Base-by-base conservation (phyloP, 2,329 filamentous ascomycete genomes). In the Ophiostoma ulmi region DNA sequence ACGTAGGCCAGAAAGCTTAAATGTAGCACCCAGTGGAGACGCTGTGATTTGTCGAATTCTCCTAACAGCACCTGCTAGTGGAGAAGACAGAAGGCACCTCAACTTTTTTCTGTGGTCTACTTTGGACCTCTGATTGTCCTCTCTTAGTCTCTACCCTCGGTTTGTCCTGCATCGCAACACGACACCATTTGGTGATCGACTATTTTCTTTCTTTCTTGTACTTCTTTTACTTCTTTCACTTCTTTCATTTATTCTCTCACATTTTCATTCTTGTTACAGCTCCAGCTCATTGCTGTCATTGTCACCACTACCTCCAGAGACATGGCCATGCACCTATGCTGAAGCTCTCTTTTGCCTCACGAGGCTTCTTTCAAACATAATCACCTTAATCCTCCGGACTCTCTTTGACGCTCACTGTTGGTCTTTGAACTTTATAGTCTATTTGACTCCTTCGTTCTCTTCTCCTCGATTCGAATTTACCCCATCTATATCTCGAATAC, bases 121-220 rank as follows among this genome's bases (percentile, higher is more conserved):
- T 64, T 55, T 39, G 13, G 36, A 71, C 26, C 68, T 39, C 20
- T 35, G 22, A 20, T 31, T 35, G 55, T 35, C 55, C 14, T 20
- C n/a, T 68, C 67, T 55, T 66, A n/a, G 1, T 35, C 58, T 64
- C 31, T 64, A 22, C 36, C 17, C 66, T 68, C 41, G 36, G 36
- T 69, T 71, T 41, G 55, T 61, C 70, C 31, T 35, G 61, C 26
- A 44, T 35, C 31, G 41, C 68, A 64, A 68, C 68, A 39, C 63
- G 55, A 38, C 68, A 20, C 31, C 26, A 22, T 63, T 69, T 67
- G 67, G 70, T 69, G 67, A 70, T 68, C 68, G 70, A 69, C 67
- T 10, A 58, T 26, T 31, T 10, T n/a, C 44, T 26, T 26, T 58
- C n/a, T 58, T 26, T 35, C 55, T 61, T 20, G n/a, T 61, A 8